These are phyloP conservation scores for Craterostigma plantagineum DNA, from an alignment of 257 asterid species.

Conservation along the genomic window DNA sequence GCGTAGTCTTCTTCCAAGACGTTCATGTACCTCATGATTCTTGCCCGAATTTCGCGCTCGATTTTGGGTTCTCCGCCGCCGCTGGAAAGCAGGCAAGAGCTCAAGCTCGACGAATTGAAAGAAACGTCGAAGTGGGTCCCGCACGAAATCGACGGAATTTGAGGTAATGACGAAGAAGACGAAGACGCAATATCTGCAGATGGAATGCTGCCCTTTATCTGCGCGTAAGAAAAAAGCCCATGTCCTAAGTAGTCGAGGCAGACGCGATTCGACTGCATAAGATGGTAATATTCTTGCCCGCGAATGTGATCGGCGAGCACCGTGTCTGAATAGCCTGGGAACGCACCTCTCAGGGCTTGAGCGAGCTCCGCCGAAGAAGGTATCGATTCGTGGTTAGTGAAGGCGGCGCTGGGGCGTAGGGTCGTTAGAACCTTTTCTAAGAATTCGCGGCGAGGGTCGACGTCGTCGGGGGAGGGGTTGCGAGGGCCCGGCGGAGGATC, in stretches of 20 bases:
- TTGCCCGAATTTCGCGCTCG: slow-evolving; percentile 22
- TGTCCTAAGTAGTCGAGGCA: slow-evolving; percentile 71
- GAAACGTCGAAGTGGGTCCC: slow-evolving; percentile 35
- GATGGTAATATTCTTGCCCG: slow-evolving; percentile 37
- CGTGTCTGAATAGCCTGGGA: slow-evolving; percentile 24
- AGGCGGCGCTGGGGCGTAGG: slow-evolving; percentile 22
- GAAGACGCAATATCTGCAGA: slow-evolving; percentile 19
- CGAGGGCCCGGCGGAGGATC: slow-evolving; percentile 7
- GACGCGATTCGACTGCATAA: slow-evolving; percentile 22
- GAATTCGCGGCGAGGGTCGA: slow-evolving; percentile 20
- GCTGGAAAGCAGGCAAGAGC: slow-evolving; percentile 17
- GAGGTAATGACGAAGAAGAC: slow-evolving; percentile 9
- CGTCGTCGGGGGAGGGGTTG: slow-evolving; percentile 1
- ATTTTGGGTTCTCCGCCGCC: slow-evolving; percentile 29
- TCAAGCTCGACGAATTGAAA: slow-evolving; percentile 25
- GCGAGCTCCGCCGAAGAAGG: slow-evolving; percentile 24
- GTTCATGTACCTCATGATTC: slow-evolving; percentile 57
- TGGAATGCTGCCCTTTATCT: slow-evolving; percentile 13
- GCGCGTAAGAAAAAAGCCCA: slow-evolving; percentile 61
- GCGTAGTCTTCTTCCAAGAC: slow-evolving; percentile 47
- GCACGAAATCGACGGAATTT: slow-evolving; percentile 4
- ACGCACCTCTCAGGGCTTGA: slow-evolving; percentile 15
- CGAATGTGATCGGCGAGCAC: slow-evolving; percentile 39
- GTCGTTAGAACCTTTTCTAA: slow-evolving; percentile 23
- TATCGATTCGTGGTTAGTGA: slow-evolving; percentile 70